Evolutionary conservation across 495 filamentous ascomycete genomes (phyloP).

Genomic region (Penicillium tannophilum): DNA sequence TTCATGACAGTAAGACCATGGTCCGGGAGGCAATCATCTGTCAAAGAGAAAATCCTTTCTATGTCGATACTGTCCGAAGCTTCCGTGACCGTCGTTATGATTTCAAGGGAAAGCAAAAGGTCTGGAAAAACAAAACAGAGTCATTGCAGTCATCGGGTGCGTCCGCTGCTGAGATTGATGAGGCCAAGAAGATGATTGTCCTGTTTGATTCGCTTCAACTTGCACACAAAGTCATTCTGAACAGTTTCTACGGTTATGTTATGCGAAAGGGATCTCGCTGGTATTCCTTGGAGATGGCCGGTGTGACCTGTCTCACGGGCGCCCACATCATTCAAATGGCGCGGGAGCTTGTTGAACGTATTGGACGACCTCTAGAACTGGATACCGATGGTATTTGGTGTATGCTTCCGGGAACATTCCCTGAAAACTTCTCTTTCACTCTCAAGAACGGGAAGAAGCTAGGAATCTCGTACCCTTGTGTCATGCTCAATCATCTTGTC

Average conservation of each 20-base stretch:
- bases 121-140: constrained; percentile 96
- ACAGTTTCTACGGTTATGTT: constrained; percentile 99
- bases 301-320: constrained; percentile 95
- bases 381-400: constrained; percentile 99
- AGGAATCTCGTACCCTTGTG: constrained; percentile 94
- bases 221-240: constrained; percentile 98
- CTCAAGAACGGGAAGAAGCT: constrained; percentile 94
- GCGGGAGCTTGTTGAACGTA: constrained; percentile 87
- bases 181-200: constrained; percentile 97
- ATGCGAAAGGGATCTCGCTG: constrained; percentile 98
- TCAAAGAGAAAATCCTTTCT: constrained; percentile 98
- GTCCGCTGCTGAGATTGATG: constrained; percentile 74
- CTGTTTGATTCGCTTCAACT: constrained; percentile 95
- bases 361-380: constrained; percentile 93
- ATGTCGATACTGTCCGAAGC: constrained; percentile 91
- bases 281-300: constrained; percentile 99
- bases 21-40: constrained; percentile 97
- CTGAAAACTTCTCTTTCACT: constrained; percentile 94
- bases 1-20: constrained; percentile 92
- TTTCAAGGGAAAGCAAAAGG: constrained; percentile 97
- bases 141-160: constrained; percentile 81
- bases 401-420: constrained; percentile 96
- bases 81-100: constrained; percentile 97
- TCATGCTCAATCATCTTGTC: constrained; percentile 98
- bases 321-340: constrained; percentile 98